Evolutionary conservation across 1,139 yeast genomes (phyloP).

Genomic region (Magnusiomyces sp.): DNA sequence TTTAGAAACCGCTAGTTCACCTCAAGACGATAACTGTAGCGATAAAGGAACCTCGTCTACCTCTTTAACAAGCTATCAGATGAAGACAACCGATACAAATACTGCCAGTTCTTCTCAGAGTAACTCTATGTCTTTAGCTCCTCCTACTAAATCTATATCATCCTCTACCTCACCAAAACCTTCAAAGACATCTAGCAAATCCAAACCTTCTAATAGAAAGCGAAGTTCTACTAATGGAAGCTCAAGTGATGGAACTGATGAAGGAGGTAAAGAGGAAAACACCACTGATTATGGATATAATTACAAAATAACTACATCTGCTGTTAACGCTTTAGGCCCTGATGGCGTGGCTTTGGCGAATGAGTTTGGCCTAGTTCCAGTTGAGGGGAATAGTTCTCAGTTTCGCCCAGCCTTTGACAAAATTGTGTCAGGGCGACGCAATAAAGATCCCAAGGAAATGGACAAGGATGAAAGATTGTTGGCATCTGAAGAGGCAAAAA

Average conservation of each 20-base stretch:
- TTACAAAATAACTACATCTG: constrained; percentile 13
- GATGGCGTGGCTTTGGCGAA: constrained; percentile 8
- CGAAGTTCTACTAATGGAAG: constrained; percentile 1
- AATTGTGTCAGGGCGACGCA: background rate
- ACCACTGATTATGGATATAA: constrained; percentile 13
- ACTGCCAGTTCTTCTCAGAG: no score
- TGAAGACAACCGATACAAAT: no score
- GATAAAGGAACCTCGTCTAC: no score
- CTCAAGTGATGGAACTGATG: constrained; percentile 6
- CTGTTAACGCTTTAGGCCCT: constrained; percentile 12
- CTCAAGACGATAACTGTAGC: no score
- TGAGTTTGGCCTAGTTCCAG: constrained; percentile 6
- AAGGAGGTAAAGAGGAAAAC: constrained; percentile 8
- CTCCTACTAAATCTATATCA: no score
- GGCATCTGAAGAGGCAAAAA: constrained; percentile 27
- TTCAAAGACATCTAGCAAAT: no score
- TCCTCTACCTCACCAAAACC: no score
- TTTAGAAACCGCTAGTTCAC: no score
- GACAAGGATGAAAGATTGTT: constrained; percentile 28
- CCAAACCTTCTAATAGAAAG: no score
- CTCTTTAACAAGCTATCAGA: no score
- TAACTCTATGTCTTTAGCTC: no score
- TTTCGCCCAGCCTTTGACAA: background rate
- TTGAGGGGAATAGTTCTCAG: background rate
- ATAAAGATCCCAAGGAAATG: constrained; percentile 14